phyloP scores from a whole-genome alignment of 78 protist species.

The Dictyostelium firmibasis region DNA sequence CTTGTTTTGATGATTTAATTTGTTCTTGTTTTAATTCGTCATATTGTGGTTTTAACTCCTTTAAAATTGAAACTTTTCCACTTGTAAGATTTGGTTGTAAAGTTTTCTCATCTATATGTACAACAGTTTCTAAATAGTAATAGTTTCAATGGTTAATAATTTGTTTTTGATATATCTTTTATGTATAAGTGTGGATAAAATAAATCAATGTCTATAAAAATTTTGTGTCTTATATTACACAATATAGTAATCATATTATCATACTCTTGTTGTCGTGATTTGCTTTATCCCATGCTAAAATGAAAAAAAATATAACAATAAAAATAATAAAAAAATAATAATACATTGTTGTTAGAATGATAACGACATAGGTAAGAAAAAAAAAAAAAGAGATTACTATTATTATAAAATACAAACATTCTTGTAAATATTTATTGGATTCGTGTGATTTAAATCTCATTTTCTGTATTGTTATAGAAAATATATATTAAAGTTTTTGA shows the following conservation, averaged over 20 bases:
- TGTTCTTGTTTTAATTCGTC: conserved; percentile 7
- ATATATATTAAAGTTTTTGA: background rate
- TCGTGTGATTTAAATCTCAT: background rate
- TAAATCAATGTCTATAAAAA: too few species aligned
- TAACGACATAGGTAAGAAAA: too few species aligned
- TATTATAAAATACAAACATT: background rate
- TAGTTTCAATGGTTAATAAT: too few species aligned
- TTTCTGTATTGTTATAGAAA: background rate
- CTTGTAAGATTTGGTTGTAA: background rate
- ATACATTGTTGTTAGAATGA: background rate
- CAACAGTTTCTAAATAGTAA: background rate
- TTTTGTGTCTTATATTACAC: too few species aligned
- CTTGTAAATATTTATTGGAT: background rate
- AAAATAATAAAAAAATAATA: too few species aligned
- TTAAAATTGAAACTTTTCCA: background rate
- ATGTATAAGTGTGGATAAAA: too few species aligned
- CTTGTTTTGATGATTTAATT: background rate
- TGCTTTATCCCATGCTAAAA: conserved; percentile 6
- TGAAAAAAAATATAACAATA: background rate
- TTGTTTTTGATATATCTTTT: too few species aligned
- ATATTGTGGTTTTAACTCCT: background rate
- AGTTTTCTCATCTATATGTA: background rate
- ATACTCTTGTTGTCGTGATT: background rate
- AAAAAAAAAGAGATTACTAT: too few species aligned
- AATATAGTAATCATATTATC: background rate